Base-by-base conservation (phyloP, 2,329 filamentous ascomycete species). In the Fusarium redolens region DNA sequence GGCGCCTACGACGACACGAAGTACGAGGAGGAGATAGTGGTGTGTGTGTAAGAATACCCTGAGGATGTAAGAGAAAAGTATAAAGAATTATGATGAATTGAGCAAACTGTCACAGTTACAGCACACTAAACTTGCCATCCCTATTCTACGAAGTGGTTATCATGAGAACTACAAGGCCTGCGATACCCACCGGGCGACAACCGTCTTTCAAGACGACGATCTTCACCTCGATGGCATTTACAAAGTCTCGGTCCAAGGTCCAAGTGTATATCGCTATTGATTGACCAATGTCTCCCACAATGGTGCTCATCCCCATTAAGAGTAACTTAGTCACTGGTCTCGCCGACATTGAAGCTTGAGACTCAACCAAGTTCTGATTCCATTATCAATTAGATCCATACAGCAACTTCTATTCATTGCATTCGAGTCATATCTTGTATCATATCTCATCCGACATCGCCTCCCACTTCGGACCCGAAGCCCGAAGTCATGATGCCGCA, bases 1-100 rank as follows among this genome's bases (percentile, higher is more conserved):
- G 10, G 83, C 86, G 55, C 85, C 85, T 1, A 72, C 78, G n/a
- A 71, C 71, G 22, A 71, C 81, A 22, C 79, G 75, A n/a, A 73
- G 80, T 59, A 79, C 79, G 10, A 79, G 81, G 54, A 78, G 79
- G 50, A 75, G 79, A 57, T 81, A 67, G 75, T 37, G 17, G 4
- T 22, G 15, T 22, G 41, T 52, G 22, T 17, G 43, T 31, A 58
- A 54, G 33, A 37, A 73, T 64, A 68, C 70, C 70, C 70, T 33
- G 35, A 40, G 31, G 14, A 31, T 51, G 43, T 41, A 15, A 60
- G 18, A 60, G 17, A 51, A 57, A 57, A 33, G 22, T 41, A 52
- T 31, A 44, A 35, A 52, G 31, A 44, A 20, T 63, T 5, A 44
- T 33, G 63, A 54, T 62, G 25, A 54, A 68, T 63, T 55, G 55